phyloP scores from a whole-genome alignment of 495 filamentous ascomycete species.

The Xylaria venustula region DNA sequence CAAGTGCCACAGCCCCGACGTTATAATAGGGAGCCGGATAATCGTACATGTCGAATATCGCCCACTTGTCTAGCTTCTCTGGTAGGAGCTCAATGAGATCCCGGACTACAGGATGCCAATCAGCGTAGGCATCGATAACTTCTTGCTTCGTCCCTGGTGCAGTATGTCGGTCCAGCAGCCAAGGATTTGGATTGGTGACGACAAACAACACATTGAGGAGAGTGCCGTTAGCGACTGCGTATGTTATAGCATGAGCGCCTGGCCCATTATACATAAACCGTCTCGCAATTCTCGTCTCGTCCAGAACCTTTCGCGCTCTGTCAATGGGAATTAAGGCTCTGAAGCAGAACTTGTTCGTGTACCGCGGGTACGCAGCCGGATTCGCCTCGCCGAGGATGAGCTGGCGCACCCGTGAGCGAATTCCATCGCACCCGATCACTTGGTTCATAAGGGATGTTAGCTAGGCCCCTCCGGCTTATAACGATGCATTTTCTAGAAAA shows the following conservation, averaged over 20 bases:
- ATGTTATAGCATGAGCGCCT: slow-evolving; percentile 37
- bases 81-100: slow-evolving; percentile 33
- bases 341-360: slow-evolving; percentile 45
- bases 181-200: slow-evolving; percentile 32
- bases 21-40: slow-evolving; percentile 36
- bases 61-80: slow-evolving; percentile 41
- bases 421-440: slow-evolving; percentile 48
- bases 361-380: slow-evolving; percentile 27
- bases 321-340: slow-evolving; percentile 42
- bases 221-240: slow-evolving; percentile 36
- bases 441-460: slow-evolving; percentile 16
- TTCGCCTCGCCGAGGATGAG: slow-evolving; percentile 32
- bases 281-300: slow-evolving; percentile 20
- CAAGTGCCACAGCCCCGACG: slow-evolving; percentile 18
- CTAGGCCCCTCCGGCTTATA: background rate
- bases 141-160: slow-evolving; percentile 30
- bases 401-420: slow-evolving; percentile 39
- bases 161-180: slow-evolving; percentile 35
- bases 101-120: slow-evolving; percentile 40
- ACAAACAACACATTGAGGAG: slow-evolving; percentile 43
- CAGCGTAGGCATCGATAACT: slow-evolving; percentile 28
- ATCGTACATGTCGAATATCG: slow-evolving; percentile 43
- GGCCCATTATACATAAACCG: slow-evolving; percentile 46
- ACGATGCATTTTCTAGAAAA: background rate
- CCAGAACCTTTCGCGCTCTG: slow-evolving; percentile 27